Base-by-base conservation (phyloP, 768 basidiomycete genomes). In the Lenzites betulinus region DNA sequence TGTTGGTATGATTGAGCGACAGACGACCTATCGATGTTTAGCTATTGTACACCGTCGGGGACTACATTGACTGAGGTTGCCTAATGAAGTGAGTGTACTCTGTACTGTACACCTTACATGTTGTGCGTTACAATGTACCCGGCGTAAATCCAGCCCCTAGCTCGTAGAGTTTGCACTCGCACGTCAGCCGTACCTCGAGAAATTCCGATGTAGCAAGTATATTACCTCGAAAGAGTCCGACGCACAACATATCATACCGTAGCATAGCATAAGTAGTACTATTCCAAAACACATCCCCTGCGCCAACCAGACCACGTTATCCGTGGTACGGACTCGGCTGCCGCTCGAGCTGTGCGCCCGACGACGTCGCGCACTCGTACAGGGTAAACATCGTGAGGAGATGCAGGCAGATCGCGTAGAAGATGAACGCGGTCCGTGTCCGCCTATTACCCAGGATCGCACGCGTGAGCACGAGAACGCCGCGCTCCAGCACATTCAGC, bases 401-500 rank as follows among this genome's bases (percentile, higher is more conserved):
- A 70, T 97, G 94, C 20, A 97, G 73, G 5, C 79, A 83, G 13
- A 89, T 72, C 6, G 96, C 90, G 73, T 99, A 99, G 51, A 88
- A 78, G 60, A 98, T 87, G 72, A 98, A 98, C 43, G 91, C 83
- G 20, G 88, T 89, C 67, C 97, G 81, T n/a, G 94, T 88, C 16
- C 93, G 84, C 28, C 95, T 89, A 70, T 93, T 95, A 42, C 93
- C 91, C 26, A 98, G 83, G 53, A 98, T 88, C 12, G 87, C 81
- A 51, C 90, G 86, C 0, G 97, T 96, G 16, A 98, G 78, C 23
- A 84, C 80, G 54, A 98, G 87, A 1, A 97, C 88, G 18, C 88
- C 88, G 22, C 95, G 84, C 74, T 99, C 97, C 11, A 97, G 79
- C 1, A 93, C 92, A 70, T 98, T 96, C 43, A 98, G 81, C 26